phyloP scores from a whole-genome alignment of 495 filamentous ascomycete genomes.

The Geoglossum glabrum region DNA sequence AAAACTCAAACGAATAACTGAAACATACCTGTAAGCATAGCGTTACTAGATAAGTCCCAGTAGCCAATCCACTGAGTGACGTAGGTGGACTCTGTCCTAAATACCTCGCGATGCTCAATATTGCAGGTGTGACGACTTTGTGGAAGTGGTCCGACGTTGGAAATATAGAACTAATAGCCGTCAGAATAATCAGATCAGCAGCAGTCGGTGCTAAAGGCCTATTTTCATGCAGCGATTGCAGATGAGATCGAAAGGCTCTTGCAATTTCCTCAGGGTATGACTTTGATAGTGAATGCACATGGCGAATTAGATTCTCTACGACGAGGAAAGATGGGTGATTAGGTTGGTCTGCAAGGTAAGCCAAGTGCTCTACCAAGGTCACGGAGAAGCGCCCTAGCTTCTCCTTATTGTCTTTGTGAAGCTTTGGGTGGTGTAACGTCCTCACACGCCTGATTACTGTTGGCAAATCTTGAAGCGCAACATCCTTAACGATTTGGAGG shows the following conservation, averaged over 20 bases:
- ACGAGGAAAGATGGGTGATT: conserved; percentile 33
- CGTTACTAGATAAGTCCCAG: conserved; percentile 58
- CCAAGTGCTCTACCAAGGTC: conserved; percentile 60
- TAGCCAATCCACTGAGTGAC: conserved; percentile 39
- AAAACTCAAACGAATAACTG: neutral
- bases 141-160: conserved; percentile 96
- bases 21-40: conserved; percentile 23
- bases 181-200: conserved; percentile 63
- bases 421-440: conserved; percentile 72
- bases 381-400: conserved; percentile 56
- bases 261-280: conserved; percentile 57
- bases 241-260: conserved; percentile 49
- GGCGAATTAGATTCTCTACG: conserved; percentile 48
- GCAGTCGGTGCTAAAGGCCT: conserved; percentile 40
- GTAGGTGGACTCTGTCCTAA: conserved; percentile 57
- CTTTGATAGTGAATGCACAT: conserved; percentile 75
- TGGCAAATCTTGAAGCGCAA: conserved; percentile 43
- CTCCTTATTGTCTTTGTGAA: conserved; percentile 62
- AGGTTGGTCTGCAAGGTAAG: conserved; percentile 36
- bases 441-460: conserved; percentile 75
- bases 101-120: conserved; percentile 59
- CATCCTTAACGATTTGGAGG: conserved; percentile 36
- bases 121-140: conserved; percentile 73
- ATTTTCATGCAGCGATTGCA: conserved; percentile 40
- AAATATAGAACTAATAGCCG: conserved; percentile 66